Evolutionary conservation across 2,329 filamentous ascomycete genomes (phyloP), one percentile per base, ranked within the genome.

Genomic region (Anisogramma anomala): DNA sequence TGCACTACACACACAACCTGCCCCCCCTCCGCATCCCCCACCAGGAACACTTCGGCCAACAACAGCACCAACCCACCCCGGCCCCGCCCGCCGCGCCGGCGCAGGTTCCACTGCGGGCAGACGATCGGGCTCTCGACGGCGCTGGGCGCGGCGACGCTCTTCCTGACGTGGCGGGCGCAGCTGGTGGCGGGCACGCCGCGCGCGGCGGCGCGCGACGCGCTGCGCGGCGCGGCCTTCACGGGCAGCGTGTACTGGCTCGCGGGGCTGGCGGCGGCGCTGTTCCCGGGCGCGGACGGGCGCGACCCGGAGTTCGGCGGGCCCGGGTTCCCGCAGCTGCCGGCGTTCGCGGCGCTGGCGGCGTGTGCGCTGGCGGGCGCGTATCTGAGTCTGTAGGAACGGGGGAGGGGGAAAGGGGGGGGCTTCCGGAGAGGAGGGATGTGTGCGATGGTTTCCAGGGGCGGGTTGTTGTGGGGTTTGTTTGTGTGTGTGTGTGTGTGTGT

Each of bases 271-370:
- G 55, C 62, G 26, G 55, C 58, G 35, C 41, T 62, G 23, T 66
- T 56, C 42, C 64, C 63, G 6, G 58, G 56, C 13, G 57, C 61
- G 4, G 58, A 55, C 46, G 63, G 64, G 8, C 53, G 64, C 5
- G 64, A 67, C 28, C 61, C 62, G 1, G 64, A 67, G 50, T 65
- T 65, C 43, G 64, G 64, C 8, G 58, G 62, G 6, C 60, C 64
- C 0, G 63, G 55, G 5, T 66, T 65, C 46, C 64, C 65, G 11
- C 64, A 67, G 52, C 49, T 45, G 13, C 50, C 47, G 10, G 13
- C 56, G 1, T 65, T 66, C 43, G 35, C 43, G 2, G 46, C 33
- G 2, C 52, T 60, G n/a, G 50, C 52, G 13, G 39, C 13, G 49
- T 7, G 46, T 49, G 18, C 52, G 43, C 25, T 55, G 47, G 45